Conservation (phyloP, 305 asterid species). For the Fraxinus platypoda region DNA sequence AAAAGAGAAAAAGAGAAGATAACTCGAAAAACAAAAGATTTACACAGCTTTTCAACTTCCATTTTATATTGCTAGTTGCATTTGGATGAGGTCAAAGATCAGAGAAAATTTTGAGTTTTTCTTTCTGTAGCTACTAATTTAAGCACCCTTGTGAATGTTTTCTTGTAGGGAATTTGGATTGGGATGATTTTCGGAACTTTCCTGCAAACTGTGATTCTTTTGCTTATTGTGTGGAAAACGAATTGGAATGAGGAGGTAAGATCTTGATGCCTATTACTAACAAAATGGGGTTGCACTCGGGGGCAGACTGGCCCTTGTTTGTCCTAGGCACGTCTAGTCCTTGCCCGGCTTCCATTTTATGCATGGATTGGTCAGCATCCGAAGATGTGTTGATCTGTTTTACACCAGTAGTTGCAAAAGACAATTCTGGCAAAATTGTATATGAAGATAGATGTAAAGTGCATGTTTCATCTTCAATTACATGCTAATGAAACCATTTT, state of each 20-base stretch:
- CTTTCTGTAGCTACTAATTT: neutral
- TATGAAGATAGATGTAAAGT: neutral
- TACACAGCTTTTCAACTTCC: neutral
- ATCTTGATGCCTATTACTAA: slow-evolving; percentile 3
- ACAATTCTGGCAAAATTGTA: neutral
- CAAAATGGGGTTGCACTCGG: neutral
- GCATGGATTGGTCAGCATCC: neutral
- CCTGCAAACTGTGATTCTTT: slow-evolving; percentile 66
- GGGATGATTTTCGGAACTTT: slow-evolving; percentile 94
- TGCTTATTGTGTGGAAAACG: slow-evolving; percentile 69
- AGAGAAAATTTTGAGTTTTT: neutral
- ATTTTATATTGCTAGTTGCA: neutral
- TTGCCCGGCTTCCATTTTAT: neutral
- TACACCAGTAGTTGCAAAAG: neutral
- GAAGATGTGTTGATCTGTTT: neutral
- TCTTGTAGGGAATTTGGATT: slow-evolving; percentile 84
- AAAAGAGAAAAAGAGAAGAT: neutral
- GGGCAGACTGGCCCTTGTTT: neutral
- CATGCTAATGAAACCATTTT: neutral
- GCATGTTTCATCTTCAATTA: neutral
- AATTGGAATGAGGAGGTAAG: slow-evolving; percentile 89
- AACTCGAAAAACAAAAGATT: neutral
- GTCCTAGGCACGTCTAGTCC: neutral
- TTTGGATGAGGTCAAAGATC: neutral
- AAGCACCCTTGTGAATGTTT: neutral